Evolutionary conservation across 805 yeast species (phyloP).

Genomic region (Wickerhamiella slavikovae): DNA sequence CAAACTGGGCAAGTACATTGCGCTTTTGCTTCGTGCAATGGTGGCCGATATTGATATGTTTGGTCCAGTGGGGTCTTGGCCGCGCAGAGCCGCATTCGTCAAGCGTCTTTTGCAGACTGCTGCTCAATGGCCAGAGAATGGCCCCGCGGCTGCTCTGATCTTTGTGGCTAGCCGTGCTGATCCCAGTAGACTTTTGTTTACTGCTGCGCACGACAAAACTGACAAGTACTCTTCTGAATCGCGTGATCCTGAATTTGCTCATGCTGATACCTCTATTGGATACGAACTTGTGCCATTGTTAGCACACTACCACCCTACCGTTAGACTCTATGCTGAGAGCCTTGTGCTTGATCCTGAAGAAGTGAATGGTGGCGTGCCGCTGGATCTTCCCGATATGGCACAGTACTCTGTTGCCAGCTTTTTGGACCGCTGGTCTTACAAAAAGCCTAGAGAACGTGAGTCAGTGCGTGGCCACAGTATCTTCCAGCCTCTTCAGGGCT

Average conservation of each 20-base stretch:
- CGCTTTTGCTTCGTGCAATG: conserved; percentile 65
- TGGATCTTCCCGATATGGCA: conserved; percentile 73
- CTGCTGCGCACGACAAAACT: conserved; percentile 10
- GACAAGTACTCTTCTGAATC: conserved; percentile 56
- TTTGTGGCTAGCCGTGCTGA: conserved; percentile 5
- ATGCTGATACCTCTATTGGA: conserved; percentile 58
- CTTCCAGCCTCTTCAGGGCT: conserved; percentile 93
- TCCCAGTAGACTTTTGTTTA: no score
- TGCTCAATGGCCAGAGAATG: conserved; percentile 68
- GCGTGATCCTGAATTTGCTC: conserved; percentile 84
- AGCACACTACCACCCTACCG: conserved; percentile 83
- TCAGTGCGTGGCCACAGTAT: conserved; percentile 70
- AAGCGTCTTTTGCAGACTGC: conserved; percentile 78
- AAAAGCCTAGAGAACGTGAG: conserved; percentile 66
- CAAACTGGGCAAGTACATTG: conserved; percentile 80
- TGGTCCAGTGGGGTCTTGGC: no score
- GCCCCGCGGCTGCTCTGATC: conserved; percentile 26
- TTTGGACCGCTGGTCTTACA: conserved; percentile 87
- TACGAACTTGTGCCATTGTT: conserved; percentile 72
- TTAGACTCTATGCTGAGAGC: conserved; percentile 55
- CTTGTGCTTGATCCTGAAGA: conserved; percentile 27
- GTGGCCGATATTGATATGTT: conserved; percentile 32
- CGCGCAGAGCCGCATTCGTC: conserved; percentile 75
- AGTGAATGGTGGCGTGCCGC: no score
- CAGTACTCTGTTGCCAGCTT: conserved; percentile 74